phyloP scores from a whole-genome alignment of 805 yeast genomes.

The Maudiozyma saulgeensis region DNA sequence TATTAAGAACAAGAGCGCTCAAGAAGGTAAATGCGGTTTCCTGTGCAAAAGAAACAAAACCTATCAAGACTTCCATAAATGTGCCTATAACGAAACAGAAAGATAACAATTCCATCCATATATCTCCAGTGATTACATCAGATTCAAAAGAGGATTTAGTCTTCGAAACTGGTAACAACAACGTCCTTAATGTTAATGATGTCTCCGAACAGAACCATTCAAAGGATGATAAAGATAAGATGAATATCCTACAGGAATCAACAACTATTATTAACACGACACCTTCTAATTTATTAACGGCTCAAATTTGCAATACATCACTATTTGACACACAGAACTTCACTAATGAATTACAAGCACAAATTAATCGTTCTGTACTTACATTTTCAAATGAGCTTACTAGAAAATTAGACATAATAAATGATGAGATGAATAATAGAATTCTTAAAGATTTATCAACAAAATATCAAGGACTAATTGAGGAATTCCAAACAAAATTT shows the following conservation, averaged over 20 bases:
- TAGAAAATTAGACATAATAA: constrained; percentile 29
- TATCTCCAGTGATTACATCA: too few species aligned
- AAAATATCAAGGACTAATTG: constrained; percentile 29
- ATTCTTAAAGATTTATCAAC: constrained; percentile 28
- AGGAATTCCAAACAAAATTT: constrained; percentile 27
- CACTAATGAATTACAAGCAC: constrained; percentile 30
- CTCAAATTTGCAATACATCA: not conserved
- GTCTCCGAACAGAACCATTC: not conserved
- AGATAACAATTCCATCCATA: too few species aligned
- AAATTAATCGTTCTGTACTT: constrained; percentile 29
- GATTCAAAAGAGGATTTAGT: not conserved
- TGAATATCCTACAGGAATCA: constrained; percentile 4
- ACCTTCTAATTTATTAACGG: not conserved
- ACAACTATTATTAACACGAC: constrained; percentile 6
- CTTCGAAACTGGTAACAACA: not conserved
- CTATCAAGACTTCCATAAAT: too few species aligned
- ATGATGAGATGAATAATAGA: constrained; percentile 30
- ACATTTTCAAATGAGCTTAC: constrained; percentile 29
- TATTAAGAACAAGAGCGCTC: not conserved
- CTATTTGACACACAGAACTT: constrained; percentile 12
- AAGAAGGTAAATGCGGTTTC: not conserved
- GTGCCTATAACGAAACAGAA: too few species aligned
- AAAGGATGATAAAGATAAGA: not conserved
- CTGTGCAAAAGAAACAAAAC: too few species aligned
- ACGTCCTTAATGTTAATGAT: not conserved